Evolutionary conservation across 2,329 filamentous ascomycete species (phyloP).

Genomic region (Aspergillus transmontanensis): DNA sequence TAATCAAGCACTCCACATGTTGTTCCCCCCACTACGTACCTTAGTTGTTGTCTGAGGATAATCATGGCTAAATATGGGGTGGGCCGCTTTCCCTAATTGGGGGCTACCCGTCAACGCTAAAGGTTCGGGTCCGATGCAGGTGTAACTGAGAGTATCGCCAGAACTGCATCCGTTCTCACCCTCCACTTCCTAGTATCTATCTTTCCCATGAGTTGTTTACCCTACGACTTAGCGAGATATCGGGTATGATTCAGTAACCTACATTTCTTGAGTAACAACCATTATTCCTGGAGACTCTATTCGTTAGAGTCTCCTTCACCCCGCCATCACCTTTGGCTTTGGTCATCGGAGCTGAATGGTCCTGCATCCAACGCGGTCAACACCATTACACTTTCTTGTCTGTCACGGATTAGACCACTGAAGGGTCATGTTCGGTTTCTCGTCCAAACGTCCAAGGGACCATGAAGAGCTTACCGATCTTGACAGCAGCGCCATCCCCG

Average conservation of each 20-base stretch:
- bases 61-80: neutral
- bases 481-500: constrained; percentile 47
- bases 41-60: neutral
- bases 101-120: neutral
- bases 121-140: neutral
- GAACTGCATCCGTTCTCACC: neutral
- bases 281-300: neutral
- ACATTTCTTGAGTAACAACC: neutral
- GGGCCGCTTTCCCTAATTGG: neutral
- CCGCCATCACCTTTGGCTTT: neutral
- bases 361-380: neutral
- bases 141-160: neutral
- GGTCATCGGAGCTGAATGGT: neutral
- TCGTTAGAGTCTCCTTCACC: neutral
- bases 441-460: constrained; percentile 31
- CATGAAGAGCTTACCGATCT: constrained; percentile 64
- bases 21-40: neutral
- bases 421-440: constrained; percentile 36
- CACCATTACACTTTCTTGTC: neutral
- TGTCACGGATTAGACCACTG: constrained; percentile 54
- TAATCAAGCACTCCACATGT: neutral
- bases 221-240: constrained; percentile 49
- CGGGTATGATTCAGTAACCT: neutral
- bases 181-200: neutral
- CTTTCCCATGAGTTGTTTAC: constrained; percentile 28